phyloP scores from a whole-genome alignment of 2,329 filamentous ascomycete species.

The Cercospora sp. region DNA sequence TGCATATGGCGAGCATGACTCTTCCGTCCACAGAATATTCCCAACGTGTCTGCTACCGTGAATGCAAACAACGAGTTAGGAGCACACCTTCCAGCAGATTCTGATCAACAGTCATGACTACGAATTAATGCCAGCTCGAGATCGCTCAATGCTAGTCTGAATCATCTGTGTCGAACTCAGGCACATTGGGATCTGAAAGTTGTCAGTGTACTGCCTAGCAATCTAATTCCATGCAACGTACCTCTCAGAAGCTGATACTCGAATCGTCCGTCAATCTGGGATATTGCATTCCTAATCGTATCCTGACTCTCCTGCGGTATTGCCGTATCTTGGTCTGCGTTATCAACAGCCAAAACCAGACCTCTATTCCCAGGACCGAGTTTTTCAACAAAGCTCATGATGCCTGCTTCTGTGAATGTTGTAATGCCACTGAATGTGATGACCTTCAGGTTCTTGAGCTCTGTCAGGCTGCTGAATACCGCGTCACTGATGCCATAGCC shows the following conservation, averaged over 20 bases:
- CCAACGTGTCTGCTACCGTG: neutral
- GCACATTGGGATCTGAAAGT: slow-evolving; percentile 46
- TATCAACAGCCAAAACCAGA: slow-evolving; percentile 47
- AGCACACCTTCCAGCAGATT: neutral
- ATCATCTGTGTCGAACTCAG: slow-evolving; percentile 48
- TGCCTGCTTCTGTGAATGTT: slow-evolving; percentile 54
- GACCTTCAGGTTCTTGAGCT: slow-evolving; percentile 52
- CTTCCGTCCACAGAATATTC: neutral
- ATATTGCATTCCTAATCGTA: slow-evolving; percentile 42
- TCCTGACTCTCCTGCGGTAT: slow-evolving; percentile 45
- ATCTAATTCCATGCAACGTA: slow-evolving; percentile 25
- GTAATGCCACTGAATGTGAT: slow-evolving; percentile 59
- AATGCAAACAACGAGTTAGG: neutral
- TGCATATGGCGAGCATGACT: neutral
- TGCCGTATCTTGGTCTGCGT: slow-evolving; percentile 46
- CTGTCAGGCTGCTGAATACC: slow-evolving; percentile 48
- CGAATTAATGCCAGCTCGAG: neutral
- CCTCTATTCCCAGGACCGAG: slow-evolving; percentile 47
- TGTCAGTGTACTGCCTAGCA: slow-evolving; percentile 12
- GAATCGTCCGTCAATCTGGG: slow-evolving; percentile 47
- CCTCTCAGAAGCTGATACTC: slow-evolving; percentile 49
- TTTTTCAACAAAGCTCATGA: slow-evolving; percentile 49
- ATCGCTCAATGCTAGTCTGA: slow-evolving; percentile 42
- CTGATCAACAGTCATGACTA: neutral
- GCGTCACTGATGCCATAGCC: slow-evolving; percentile 57